A percentile compares a stretch with the other conserved stretches of the same genome.
Conservation (phyloP, 2,329 filamentous ascomycete species). For the Ceratocystis variospora region DNA sequence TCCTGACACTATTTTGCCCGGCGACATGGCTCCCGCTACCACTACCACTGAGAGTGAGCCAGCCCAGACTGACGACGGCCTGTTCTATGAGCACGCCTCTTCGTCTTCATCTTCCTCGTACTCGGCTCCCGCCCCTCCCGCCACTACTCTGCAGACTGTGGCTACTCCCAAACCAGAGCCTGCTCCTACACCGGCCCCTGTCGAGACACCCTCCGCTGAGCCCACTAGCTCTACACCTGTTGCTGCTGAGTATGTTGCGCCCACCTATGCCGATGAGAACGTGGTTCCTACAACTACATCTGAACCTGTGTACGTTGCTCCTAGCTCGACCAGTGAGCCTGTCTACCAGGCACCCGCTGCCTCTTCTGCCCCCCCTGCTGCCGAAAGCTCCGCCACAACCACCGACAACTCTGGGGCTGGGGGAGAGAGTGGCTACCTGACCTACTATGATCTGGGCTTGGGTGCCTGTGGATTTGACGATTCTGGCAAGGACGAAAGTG, state of each 20-base stretch:
- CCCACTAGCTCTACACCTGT: slow-evolving; percentile 8
- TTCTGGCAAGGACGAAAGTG: slow-evolving; percentile 37
- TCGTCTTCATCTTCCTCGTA: neutral
- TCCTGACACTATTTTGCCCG: slow-evolving; percentile 20
- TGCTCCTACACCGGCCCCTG: slow-evolving; percentile 21
- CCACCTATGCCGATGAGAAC: neutral
- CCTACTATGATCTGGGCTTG: slow-evolving; percentile 57
- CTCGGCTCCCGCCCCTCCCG: neutral
- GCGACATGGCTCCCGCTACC: slow-evolving; percentile 21
- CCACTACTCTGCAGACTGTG: slow-evolving; percentile 4
- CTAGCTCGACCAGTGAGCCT: slow-evolving; percentile 23
- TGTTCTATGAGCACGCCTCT: slow-evolving; percentile 12
- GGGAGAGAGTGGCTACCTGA: slow-evolving; percentile 47
- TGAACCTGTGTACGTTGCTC: slow-evolving; percentile 15
- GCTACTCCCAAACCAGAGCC: slow-evolving; percentile 19
- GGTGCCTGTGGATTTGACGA: slow-evolving; percentile 55
- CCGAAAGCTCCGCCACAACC: neutral
- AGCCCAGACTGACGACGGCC: neutral
- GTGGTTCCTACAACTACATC: slow-evolving; percentile 3
- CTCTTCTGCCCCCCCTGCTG: slow-evolving; percentile 12
- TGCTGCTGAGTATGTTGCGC: neutral
- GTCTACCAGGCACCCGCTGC: slow-evolving; percentile 18
- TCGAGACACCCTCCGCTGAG: slow-evolving; percentile 21
- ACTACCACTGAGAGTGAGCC: slow-evolving; percentile 12
- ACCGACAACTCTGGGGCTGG: slow-evolving; percentile 20